Conservation (phyloP, 805 yeast genomes). For the Ogataea nakhonphanomensis region DNA sequence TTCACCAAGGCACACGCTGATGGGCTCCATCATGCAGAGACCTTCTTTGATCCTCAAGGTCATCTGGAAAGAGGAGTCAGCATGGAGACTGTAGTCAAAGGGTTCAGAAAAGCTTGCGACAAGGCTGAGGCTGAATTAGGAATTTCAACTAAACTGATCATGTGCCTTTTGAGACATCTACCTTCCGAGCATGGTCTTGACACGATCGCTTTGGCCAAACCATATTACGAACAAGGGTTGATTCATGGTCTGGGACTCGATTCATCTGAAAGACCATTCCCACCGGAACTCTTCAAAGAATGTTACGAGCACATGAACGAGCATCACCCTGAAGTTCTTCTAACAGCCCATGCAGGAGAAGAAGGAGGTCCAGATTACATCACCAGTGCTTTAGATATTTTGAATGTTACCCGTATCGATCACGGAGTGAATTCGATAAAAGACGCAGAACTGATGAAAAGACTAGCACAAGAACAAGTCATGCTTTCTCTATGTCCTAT, state of each 20-base stretch:
- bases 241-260: slow-evolving; percentile 81
- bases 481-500: slow-evolving; percentile 74
- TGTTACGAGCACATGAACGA: slow-evolving; percentile 52
- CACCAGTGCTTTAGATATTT: slow-evolving; percentile 50
- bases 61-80: slow-evolving; percentile 66
- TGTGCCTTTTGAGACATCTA: slow-evolving; percentile 79
- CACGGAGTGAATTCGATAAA: slow-evolving; percentile 72
- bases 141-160: slow-evolving; percentile 66
- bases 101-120: slow-evolving; percentile 65
- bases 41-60: slow-evolving; percentile 83
- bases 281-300: slow-evolving; percentile 65
- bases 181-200: slow-evolving; percentile 57
- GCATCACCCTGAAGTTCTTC: slow-evolving; percentile 49
- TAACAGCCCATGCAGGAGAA: slow-evolving; percentile 89
- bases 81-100: slow-evolving; percentile 58
- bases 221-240: slow-evolving; percentile 51
- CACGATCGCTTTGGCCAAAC: slow-evolving; percentile 51
- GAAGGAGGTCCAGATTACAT: slow-evolving; percentile 80
- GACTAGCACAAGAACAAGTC: slow-evolving; percentile 53
- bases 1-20: slow-evolving; percentile 55
- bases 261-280: slow-evolving; percentile 74
- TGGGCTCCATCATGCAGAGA: slow-evolving; percentile 68
- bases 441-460: slow-evolving; percentile 48
- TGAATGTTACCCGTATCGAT: slow-evolving; percentile 69
- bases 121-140: slow-evolving; percentile 58